These are phyloP conservation scores for Musa acuminata DNA, from an alignment of 176 grass and related monocot genomes.

Conservation along the genomic window DNA sequence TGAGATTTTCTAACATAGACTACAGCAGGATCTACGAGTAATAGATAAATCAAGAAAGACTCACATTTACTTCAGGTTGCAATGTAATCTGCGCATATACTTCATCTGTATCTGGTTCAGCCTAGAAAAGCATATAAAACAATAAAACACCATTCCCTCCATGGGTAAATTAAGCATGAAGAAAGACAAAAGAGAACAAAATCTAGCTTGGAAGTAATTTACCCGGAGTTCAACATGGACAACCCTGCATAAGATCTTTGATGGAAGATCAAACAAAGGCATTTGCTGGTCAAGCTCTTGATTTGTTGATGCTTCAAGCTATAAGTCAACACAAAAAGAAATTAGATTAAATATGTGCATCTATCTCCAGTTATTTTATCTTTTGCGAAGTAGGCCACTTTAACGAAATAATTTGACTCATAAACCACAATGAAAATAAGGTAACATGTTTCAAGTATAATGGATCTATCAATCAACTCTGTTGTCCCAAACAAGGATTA, in stretches of 20 bases:
- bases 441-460: neutral
- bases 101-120: slow-evolving; percentile 88
- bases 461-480: no score
- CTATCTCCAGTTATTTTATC: neutral
- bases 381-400: neutral
- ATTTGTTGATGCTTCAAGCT: slow-evolving; percentile 84
- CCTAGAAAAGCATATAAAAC: slow-evolving; percentile 25
- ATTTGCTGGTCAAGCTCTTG: slow-evolving; percentile 73
- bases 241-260: slow-evolving; percentile 80
- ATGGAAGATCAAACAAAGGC: slow-evolving; percentile 58
- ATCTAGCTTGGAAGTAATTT: slow-evolving; percentile 5
- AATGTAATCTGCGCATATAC: slow-evolving; percentile 91
- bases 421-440: neutral
- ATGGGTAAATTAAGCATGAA: neutral
- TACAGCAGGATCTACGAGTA: neutral
- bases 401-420: neutral
- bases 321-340: neutral
- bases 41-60: neutral
- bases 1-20: neutral
- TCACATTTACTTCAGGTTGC: slow-evolving; percentile 60
- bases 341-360: neutral
- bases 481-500: no score
- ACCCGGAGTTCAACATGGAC: slow-evolving; percentile 69
- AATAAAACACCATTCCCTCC: neutral
- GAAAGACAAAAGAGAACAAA: slow-evolving; percentile 1